These are phyloP conservation scores for Gypsophila paniculata DNA, from an alignment of 179 eudicot genomes.

Conservation along the genomic window DNA sequence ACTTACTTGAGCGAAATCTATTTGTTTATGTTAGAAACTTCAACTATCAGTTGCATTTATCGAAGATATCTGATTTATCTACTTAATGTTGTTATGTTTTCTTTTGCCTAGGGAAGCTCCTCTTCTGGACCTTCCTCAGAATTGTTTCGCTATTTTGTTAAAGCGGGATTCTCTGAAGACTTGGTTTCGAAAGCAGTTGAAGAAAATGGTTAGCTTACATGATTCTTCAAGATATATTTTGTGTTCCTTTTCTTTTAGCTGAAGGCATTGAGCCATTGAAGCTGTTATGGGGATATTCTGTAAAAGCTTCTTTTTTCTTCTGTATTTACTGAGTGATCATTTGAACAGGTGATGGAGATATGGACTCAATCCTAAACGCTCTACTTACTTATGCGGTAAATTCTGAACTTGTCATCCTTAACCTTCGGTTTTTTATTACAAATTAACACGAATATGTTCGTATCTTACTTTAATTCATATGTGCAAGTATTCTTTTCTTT, in stretches of 20 bases:
- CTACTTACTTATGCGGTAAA: conserved; percentile 61
- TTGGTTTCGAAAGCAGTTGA: conserved; percentile 59
- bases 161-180: conserved; percentile 57
- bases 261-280: background rate
- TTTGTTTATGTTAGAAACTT: background rate
- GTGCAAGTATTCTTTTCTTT: background rate
- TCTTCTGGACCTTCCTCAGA: conserved; percentile 47
- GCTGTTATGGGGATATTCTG: too few relatives aligned
- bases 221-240: background rate
- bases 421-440: background rate
- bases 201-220: conserved; percentile 50
- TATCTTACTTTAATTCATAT: background rate
- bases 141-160: conserved; percentile 51
- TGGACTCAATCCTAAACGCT: conserved; percentile 48
- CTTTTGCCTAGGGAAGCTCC: conserved; percentile 46
- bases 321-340: background rate
- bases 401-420: background rate
- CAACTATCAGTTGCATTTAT: background rate
- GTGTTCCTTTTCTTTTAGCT: background rate
- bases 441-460: background rate
- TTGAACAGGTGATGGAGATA: conserved; percentile 51
- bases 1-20: background rate
- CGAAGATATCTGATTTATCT: background rate
- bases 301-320: background rate
- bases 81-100: background rate